Evolutionary conservation across 2,329 filamentous ascomycete species (phyloP).

Genomic region (Alternaria ventricosa): DNA sequence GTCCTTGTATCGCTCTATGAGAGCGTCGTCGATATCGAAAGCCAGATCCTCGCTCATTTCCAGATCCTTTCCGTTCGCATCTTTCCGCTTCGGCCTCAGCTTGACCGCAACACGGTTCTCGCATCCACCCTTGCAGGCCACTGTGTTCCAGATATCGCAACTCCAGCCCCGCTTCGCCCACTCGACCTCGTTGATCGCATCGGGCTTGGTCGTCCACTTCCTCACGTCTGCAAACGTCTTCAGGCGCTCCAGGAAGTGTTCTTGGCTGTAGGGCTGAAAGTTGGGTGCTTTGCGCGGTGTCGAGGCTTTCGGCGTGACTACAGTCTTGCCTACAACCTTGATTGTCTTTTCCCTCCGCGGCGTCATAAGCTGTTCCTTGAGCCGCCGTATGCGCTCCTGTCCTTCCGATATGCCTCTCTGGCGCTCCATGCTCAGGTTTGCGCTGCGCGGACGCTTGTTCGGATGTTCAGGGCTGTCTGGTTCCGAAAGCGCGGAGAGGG

Average conservation of each 20-base stretch:
- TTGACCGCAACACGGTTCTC: conserved; percentile 84
- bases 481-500: conserved; percentile 32
- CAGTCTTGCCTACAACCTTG: conserved; percentile 38
- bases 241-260: conserved; percentile 79
- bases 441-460: conserved; percentile 45
- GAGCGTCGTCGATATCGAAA: conserved; percentile 61
- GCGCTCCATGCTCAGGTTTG: conserved; percentile 35
- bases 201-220: conserved; percentile 91
- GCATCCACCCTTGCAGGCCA: conserved; percentile 81
- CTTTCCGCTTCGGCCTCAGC: conserved; percentile 63
- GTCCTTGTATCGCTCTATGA: conserved; percentile 78
- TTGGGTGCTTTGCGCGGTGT: conserved; percentile 60
- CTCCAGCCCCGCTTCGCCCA: conserved; percentile 96
- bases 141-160: conserved; percentile 74
- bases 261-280: conserved; percentile 86
- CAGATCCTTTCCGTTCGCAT: conserved; percentile 52
- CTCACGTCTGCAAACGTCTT: conserved; percentile 91
- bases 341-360: conserved; percentile 35
- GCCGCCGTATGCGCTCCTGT: conserved; percentile 37
- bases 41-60: conserved; percentile 58
- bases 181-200: conserved; percentile 83
- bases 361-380: conserved; percentile 43
- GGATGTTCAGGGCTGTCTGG: conserved; percentile 37
- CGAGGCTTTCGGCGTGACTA: conserved; percentile 29
- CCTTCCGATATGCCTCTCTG: conserved; percentile 36